These are phyloP conservation scores for Colletotrichum orchidophilum DNA, from an alignment of 2,329 filamentous ascomycete genomes.

Conservation along the genomic window DNA sequence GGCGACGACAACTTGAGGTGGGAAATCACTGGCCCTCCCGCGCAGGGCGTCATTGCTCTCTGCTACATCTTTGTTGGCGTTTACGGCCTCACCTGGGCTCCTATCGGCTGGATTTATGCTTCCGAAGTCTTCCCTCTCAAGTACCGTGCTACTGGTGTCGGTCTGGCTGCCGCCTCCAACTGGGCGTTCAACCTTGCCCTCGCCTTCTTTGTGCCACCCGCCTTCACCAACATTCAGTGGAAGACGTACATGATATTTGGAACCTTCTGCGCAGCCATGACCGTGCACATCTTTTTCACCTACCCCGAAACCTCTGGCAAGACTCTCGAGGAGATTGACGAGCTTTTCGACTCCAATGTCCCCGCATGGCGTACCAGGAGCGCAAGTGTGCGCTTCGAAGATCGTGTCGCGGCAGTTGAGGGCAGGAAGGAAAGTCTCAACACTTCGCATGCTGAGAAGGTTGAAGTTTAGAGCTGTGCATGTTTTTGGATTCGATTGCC, in stretches of 20 bases:
- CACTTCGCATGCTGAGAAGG: slow-evolving; percentile 6
- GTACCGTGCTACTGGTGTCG: slow-evolving; percentile 62
- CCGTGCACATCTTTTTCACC: slow-evolving; percentile 38
- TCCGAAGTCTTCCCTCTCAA: slow-evolving; percentile 53
- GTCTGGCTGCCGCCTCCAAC: slow-evolving; percentile 60
- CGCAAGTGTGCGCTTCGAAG: slow-evolving; percentile 14
- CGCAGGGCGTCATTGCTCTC: slow-evolving; percentile 60
- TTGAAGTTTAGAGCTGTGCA: background rate
- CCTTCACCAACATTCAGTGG: slow-evolving; percentile 37
- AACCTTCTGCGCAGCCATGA: slow-evolving; percentile 34
- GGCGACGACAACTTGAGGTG: slow-evolving; percentile 57
- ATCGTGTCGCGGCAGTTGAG: slow-evolving; percentile 17
- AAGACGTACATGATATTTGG: slow-evolving; percentile 38
- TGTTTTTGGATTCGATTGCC: background rate
- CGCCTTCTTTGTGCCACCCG: slow-evolving; percentile 56
- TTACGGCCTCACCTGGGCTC: slow-evolving; percentile 44
- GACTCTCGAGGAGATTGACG: slow-evolving; percentile 37
- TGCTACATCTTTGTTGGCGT: slow-evolving; percentile 57
- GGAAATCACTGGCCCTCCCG: slow-evolving; percentile 53
- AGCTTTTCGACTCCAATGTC: slow-evolving; percentile 31
- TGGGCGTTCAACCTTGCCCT: slow-evolving; percentile 62
- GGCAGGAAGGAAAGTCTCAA: slow-evolving; percentile 4
- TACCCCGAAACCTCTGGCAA: slow-evolving; percentile 42
- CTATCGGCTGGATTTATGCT: slow-evolving; percentile 44
- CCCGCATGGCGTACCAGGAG: slow-evolving; percentile 24